Percentiles rank a stretch among this genome's conserved stretches.
Evolutionary conservation across 2,329 filamentous ascomycete genomes (phyloP).

Genomic region (Colletotrichum incanum): DNA sequence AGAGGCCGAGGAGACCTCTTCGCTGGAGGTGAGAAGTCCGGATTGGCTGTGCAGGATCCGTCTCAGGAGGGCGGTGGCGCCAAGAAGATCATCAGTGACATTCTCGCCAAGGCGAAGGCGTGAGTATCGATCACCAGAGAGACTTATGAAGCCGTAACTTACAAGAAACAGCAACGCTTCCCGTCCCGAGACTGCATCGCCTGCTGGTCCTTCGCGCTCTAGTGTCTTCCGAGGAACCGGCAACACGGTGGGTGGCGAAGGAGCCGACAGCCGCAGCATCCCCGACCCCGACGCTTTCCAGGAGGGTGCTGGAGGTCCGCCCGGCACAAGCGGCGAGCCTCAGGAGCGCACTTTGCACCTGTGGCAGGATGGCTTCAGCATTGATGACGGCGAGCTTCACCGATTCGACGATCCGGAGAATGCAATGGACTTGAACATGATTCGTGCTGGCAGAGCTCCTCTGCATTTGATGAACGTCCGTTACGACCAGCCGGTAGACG

Average conservation of each 20-base stretch:
- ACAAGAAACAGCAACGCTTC: slow-evolving; percentile 69
- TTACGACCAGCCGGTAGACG: slow-evolving; percentile 82
- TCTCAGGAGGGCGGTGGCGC: slow-evolving; percentile 61
- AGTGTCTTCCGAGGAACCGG: slow-evolving; percentile 79
- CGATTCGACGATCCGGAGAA: slow-evolving; percentile 86
- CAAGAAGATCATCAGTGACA: slow-evolving; percentile 73
- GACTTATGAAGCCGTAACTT: neutral
- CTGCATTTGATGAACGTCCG: slow-evolving; percentile 84
- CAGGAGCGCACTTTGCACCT: slow-evolving; percentile 82
- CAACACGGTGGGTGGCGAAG: slow-evolving; percentile 84
- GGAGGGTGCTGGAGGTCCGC: slow-evolving; percentile 49
- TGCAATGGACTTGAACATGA: slow-evolving; percentile 80
- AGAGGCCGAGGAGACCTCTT: slow-evolving; percentile 79
- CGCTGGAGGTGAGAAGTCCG: slow-evolving; percentile 89
- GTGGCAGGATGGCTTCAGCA: slow-evolving; percentile 88
- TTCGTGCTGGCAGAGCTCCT: slow-evolving; percentile 82
- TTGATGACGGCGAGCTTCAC: slow-evolving; percentile 84
- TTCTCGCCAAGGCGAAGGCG: slow-evolving; percentile 76
- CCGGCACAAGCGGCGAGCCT: slow-evolving; percentile 59
- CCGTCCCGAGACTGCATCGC: slow-evolving; percentile 65
- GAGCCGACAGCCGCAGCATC: slow-evolving; percentile 78
- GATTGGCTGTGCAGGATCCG: slow-evolving; percentile 77
- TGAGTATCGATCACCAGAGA: slow-evolving; percentile 53
- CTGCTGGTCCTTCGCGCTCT: slow-evolving; percentile 66
- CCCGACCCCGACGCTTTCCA: slow-evolving; percentile 68